Conservation (phyloP, 1,139 yeast genomes). For the Yamadazyma oceani region DNA sequence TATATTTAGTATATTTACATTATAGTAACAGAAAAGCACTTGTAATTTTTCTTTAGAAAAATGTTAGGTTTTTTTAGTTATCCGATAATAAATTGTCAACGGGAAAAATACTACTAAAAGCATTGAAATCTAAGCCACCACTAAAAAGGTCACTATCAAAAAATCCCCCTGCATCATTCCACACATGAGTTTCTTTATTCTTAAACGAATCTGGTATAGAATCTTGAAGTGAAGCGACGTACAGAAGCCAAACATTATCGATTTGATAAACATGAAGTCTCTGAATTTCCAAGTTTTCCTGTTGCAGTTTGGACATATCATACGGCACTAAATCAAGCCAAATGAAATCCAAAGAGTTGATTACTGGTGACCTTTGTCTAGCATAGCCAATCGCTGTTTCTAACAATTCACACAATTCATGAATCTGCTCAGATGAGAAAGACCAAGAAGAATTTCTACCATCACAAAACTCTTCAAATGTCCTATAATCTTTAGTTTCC, state of each 20-base stretch:
- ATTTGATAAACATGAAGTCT: conserved; percentile 14
- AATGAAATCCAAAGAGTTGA: conserved; percentile 4
- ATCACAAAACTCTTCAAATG: conserved; percentile 10
- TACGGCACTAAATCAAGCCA: conserved; percentile 16
- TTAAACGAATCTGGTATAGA: conserved; percentile 6
- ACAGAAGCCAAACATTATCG: conserved; percentile 13
- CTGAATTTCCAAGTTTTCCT: conserved; percentile 13
- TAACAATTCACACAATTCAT: conserved; percentile 13
- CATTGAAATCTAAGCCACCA: conserved; percentile 5
- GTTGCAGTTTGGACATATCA: conserved; percentile 9
- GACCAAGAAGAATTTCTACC: conserved; percentile 11
- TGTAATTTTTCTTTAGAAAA: neutral
- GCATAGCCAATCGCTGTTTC: conserved; percentile 2
- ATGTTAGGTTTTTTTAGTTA: neutral
- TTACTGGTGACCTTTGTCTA: neutral
- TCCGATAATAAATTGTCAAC: neutral
- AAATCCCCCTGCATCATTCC: neutral
- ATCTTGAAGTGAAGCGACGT: conserved; percentile 5
- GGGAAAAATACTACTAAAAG: conserved; percentile 3
- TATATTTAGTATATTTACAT: conserved; percentile 1
- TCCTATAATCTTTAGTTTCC: conserved; percentile 8
- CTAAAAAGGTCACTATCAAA: conserved; percentile 8
- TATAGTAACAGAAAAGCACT: neutral
- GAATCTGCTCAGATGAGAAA: conserved; percentile 12
- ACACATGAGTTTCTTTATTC: conserved; percentile 2